Evolutionary conservation across 2,329 filamentous ascomycete genomes (phyloP), one percentile per base, ranked within the genome.

Genomic region (Ophiognomonia clavigignenti-juglandacearum): DNA sequence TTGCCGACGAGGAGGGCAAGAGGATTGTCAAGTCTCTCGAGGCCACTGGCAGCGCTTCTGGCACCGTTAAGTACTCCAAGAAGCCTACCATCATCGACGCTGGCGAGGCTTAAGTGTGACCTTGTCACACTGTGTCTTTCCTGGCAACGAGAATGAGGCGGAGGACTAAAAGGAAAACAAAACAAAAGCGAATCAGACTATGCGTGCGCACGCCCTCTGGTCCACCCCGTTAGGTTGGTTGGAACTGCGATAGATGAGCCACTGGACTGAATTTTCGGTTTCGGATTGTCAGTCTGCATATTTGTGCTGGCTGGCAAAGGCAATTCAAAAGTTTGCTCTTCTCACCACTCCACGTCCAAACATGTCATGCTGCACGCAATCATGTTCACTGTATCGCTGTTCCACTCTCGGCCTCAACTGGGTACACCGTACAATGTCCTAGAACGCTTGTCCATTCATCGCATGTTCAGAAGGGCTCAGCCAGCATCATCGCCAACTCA

Each of bases 1-100:
- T 91, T 39, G 71, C 72, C 49, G 73, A 77, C 53, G 51, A 65
- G 1, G 56, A 67, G 37, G 74, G 70, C 48, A 57, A 80, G 65
- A 60, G 68, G 24, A 55, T 83, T 48, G 79, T 85, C 67, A 76
- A 72, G 71, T 71, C 78, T 51, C 63, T 85, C 35, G 82, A 85
- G 74, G 77, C 76, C 45, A 76, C 72, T 46, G 82, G 81, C 59
- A 73, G 70, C 51, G 60, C 68, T 55, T 73, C 64, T 61, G 82
- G 82, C 51, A 65, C 70, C 50, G 68, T 82, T 64, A 72, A 75
- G 62, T 79, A 77, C 67, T 57, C 54, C 62, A 75, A 75, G 65
- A 74, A 74, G 63, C 76, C 81, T 54, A 78, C 73, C 63, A 85
- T 85, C 56, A 68, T 74, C 57, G 63, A 71, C 53, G 70, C 64